Conservation (phyloP, 208 protist genomes). For the Leishmania martiniquensis region DNA sequence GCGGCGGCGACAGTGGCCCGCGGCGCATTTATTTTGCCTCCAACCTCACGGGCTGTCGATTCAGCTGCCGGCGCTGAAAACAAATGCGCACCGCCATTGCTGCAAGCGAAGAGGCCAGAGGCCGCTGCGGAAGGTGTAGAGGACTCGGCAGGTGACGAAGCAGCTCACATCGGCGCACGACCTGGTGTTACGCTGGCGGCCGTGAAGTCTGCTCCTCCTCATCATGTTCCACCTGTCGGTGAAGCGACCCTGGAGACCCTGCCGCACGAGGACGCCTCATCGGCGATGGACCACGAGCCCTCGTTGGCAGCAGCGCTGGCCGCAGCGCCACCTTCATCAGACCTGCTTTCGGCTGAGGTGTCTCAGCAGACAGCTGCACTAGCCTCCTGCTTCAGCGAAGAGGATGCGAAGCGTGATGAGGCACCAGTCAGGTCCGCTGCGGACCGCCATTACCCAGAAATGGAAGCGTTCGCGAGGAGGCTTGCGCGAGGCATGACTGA, state of each 20-base stretch:
- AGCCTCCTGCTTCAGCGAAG: neutral
- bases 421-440: neutral
- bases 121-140: neutral
- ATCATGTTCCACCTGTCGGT: neutral
- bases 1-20: neutral
- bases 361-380: neutral
- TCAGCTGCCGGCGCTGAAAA: neutral
- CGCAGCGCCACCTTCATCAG: neutral
- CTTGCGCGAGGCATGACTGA: neutral
- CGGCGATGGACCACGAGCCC: neutral
- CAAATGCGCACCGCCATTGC: neutral
- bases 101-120: neutral
- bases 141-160: too few species aligned
- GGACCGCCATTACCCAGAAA: neutral
- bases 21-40: neutral
- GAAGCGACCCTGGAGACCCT: neutral
- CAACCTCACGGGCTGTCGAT: neutral
- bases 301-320: constrained; percentile 19
- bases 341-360: neutral
- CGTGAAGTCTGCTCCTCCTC: neutral
- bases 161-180: neutral
- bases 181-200: neutral
- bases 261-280: neutral
- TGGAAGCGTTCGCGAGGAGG: neutral
- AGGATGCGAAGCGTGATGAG: neutral